phyloP scores from a whole-genome alignment of 192 early-diverging fungal genomes.

The Coemansia reversa region DNA sequence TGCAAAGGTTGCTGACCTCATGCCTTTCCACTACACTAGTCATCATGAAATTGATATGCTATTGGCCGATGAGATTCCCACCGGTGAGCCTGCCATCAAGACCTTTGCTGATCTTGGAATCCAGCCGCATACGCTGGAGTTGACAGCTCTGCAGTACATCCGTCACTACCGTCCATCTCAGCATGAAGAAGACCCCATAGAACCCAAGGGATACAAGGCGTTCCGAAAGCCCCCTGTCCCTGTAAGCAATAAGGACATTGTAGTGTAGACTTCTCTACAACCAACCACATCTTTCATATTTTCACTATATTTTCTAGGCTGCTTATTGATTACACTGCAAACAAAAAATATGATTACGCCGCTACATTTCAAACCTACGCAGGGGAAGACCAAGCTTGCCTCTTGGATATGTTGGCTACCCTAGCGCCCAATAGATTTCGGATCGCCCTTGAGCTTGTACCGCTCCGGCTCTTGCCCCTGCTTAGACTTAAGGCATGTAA shows the following conservation, averaged over 20 bases:
- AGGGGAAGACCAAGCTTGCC: not conserved
- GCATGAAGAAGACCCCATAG: conserved; percentile 52
- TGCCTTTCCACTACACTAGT: conserved; percentile 75
- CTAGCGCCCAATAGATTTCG: conserved; percentile 20
- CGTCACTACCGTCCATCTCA: conserved; percentile 76
- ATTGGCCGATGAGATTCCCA: conserved; percentile 69
- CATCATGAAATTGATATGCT: conserved; percentile 87
- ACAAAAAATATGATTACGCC: not conserved
- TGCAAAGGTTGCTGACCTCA: conserved; percentile 62
- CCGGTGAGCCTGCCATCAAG: conserved; percentile 59
- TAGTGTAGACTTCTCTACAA: conserved; percentile 15
- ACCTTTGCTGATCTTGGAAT: conserved; percentile 88
- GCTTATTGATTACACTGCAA: not conserved
- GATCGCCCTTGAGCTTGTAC: conserved; percentile 32
- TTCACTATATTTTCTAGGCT: not conserved
- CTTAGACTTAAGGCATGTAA: conserved; percentile 44
- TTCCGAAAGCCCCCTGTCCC: conserved; percentile 47
- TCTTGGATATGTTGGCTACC: not conserved
- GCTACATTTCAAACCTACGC: not conserved
- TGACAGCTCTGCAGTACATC: conserved; percentile 78
- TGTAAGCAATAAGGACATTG: conserved; percentile 49
- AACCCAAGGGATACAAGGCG: conserved; percentile 52
- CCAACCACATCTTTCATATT: conserved; percentile 1
- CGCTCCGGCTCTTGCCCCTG: conserved; percentile 49
- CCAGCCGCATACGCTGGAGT: conserved; percentile 76